phyloP scores from a whole-genome alignment of 805 yeast species.

The Wickerhamomyces bovis region DNA sequence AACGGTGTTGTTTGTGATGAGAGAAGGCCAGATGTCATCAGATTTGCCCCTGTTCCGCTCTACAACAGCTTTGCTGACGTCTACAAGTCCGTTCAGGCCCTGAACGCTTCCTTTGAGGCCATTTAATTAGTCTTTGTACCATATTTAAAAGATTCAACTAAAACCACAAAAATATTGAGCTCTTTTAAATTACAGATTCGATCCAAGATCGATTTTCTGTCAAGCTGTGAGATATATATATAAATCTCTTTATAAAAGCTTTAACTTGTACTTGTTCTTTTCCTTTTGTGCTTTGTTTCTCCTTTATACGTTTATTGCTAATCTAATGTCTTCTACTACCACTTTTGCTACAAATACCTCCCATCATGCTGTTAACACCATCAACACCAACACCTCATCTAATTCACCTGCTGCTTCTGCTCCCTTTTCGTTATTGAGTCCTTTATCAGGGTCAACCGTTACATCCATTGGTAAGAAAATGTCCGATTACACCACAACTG shows the following conservation, averaged over 20 bases:
- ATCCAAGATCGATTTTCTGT: neutral
- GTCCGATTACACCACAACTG: neutral
- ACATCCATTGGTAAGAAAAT: neutral
- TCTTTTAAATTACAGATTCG: neutral
- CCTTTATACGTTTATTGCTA: neutral
- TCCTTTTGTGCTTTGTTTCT: neutral
- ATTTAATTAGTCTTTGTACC: neutral
- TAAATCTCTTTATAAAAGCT: too few relatives aligned
- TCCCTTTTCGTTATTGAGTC: neutral
- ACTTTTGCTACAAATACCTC: too few relatives aligned
- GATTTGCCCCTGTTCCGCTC: slow-evolving; percentile 82
- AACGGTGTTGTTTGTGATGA: slow-evolving; percentile 80
- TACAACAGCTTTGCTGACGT: slow-evolving; percentile 76
- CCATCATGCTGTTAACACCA: too few relatives aligned
- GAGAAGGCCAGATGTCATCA: slow-evolving; percentile 82
- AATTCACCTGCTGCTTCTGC: neutral
- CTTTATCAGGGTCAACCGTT: neutral
- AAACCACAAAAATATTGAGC: neutral
- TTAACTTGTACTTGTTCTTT: neutral
- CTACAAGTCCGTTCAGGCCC: slow-evolving; percentile 33
- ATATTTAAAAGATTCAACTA: neutral
- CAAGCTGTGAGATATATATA: neutral
- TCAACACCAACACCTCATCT: neutral
- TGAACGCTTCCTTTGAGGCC: slow-evolving; percentile 30
- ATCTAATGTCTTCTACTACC: neutral